These are phyloP conservation scores for Trifolium subterraneum DNA, from an alignment of 306 rosid genomes.

Conservation along the genomic window DNA sequence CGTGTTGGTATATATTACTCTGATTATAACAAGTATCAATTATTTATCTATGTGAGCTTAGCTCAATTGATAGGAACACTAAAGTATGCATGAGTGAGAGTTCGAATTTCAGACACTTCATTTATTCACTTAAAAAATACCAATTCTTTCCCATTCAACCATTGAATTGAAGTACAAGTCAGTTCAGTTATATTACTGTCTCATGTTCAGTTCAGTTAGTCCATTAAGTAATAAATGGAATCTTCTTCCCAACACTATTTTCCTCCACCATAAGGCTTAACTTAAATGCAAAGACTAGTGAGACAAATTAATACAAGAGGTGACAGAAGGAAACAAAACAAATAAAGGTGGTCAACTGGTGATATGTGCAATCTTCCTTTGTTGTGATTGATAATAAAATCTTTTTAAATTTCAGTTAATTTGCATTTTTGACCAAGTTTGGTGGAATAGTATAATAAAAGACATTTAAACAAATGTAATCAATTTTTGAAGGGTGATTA, in stretches of 20 bases:
- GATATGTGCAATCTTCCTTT: constrained; percentile 34
- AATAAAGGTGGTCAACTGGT: constrained; percentile 44
- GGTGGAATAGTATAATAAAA: constrained; percentile 54
- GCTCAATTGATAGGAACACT: too few relatives aligned
- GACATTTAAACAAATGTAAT: constrained; percentile 53
- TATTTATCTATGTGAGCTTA: too few relatives aligned
- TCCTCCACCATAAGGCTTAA: background rate
- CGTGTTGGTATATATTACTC: too few relatives aligned
- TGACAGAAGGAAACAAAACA: background rate
- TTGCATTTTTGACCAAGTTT: constrained; percentile 47
- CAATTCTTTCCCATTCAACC: too few relatives aligned
- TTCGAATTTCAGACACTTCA: too few relatives aligned
- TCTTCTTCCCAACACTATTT: too few relatives aligned
- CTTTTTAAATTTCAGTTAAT: constrained; percentile 23
- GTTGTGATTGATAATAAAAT: constrained; percentile 10
- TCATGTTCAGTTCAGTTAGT: background rate
- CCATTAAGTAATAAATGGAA: background rate
- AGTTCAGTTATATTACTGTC: too few relatives aligned
- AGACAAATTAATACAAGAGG: background rate
- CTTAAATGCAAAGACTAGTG: background rate
- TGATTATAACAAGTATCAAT: too few relatives aligned
- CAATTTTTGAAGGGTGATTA: constrained; percentile 37
- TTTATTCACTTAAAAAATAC: too few relatives aligned
- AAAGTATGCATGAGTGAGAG: too few relatives aligned
- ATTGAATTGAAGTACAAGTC: too few relatives aligned